Evolutionary conservation across 2,329 filamentous ascomycete species (phyloP).

Genomic region (Canariomyces notabilis): DNA sequence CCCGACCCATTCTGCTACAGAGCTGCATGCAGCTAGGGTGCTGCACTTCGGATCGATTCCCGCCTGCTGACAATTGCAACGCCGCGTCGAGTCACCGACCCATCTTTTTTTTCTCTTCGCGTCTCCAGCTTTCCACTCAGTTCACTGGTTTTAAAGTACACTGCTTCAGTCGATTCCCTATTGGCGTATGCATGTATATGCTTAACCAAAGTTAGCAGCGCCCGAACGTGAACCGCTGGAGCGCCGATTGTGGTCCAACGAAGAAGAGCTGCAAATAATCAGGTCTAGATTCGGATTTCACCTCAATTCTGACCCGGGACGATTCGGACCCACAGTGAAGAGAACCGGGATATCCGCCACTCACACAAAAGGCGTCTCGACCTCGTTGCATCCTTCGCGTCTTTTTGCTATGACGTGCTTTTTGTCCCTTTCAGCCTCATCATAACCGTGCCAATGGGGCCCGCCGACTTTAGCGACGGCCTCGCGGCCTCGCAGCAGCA

Average conservation of each 20-base stretch:
- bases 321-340: too few relatives aligned
- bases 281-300: too few relatives aligned
- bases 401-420: conserved; percentile 22
- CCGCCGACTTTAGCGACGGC: conserved; percentile 28
- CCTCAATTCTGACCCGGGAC: too few relatives aligned
- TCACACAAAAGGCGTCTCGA: neutral
- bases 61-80: conserved; percentile 2
- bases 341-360: neutral
- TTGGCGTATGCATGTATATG: neutral
- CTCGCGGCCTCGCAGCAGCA: conserved; percentile 30
- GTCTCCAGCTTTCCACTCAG: neutral
- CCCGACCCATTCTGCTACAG: neutral
- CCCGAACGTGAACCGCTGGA: too few relatives aligned
- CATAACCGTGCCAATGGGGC: conserved; percentile 33
- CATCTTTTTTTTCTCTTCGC: neutral
- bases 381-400: neutral
- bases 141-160: neutral
- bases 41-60: neutral
- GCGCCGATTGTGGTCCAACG: too few relatives aligned
- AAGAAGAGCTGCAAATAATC: too few relatives aligned
- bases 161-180: neutral
- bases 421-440: conserved; percentile 6
- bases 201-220: too few relatives aligned
- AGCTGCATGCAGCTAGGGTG: conserved; percentile 16
- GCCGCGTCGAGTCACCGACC: neutral